phyloP scores from a whole-genome alignment of 2,329 filamentous ascomycete genomes.

The Trichoderma sp. region DNA sequence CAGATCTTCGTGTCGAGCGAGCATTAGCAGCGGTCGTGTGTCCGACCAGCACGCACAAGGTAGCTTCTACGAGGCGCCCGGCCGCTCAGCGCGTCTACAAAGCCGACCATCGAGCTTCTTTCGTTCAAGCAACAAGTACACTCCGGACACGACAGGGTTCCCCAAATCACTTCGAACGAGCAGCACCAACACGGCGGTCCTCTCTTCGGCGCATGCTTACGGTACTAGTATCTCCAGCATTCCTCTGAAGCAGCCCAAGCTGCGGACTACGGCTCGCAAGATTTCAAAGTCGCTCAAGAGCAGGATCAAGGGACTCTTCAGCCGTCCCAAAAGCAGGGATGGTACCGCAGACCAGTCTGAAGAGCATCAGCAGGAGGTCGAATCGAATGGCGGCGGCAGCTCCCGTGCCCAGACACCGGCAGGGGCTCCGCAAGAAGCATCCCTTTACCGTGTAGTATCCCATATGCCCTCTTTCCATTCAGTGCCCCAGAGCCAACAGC shows the following conservation, averaged over 20 bases:
- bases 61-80: conserved; percentile 41
- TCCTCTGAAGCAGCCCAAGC: conserved; percentile 35
- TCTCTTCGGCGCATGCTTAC: conserved; percentile 39
- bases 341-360: conserved; percentile 25
- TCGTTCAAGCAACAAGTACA: conserved; percentile 42
- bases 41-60: conserved; percentile 44
- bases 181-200: conserved; percentile 45
- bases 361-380: conserved; percentile 28
- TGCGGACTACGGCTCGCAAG: conserved; percentile 60
- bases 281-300: conserved; percentile 64
- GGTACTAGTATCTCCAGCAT: conserved; percentile 30
- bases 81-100: conserved; percentile 43
- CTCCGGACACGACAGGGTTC: conserved; percentile 43
- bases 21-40: conserved; percentile 36
- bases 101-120: conserved; percentile 51
- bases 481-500: conserved; percentile 49
- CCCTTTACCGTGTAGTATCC: conserved; percentile 53
- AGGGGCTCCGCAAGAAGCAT: conserved; percentile 43
- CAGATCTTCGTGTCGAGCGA: conserved; percentile 30
- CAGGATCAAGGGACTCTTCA: conserved; percentile 55
- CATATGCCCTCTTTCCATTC: conserved; percentile 55
- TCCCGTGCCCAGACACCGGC: conserved; percentile 39
- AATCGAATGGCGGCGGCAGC: conserved; percentile 38
- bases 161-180: conserved; percentile 55
- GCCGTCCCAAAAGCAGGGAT: conserved; percentile 34